These are phyloP conservation scores for Ganoderma sp. DNA, from an alignment of 1,284 basidiomycete genomes.

Conservation along the genomic window DNA sequence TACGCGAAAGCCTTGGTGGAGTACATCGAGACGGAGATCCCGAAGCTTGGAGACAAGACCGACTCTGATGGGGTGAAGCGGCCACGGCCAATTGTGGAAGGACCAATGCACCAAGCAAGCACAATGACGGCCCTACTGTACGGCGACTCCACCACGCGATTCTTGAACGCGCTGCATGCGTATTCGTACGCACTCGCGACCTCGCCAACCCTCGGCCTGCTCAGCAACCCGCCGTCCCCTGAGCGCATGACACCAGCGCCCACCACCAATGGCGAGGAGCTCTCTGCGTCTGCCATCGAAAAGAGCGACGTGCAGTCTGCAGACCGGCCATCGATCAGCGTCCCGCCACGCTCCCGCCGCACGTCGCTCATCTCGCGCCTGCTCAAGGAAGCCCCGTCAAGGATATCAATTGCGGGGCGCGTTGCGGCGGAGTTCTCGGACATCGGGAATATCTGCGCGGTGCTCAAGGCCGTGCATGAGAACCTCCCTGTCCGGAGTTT, in stretches of 20 bases:
- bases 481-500: conserved; percentile 76
- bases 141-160: conserved; percentile 69
- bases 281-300: conserved; percentile 21
- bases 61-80: conserved; percentile 54
- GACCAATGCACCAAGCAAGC: conserved; percentile 51
- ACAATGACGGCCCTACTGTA: conserved; percentile 58
- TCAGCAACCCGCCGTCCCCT: conserved; percentile 46
- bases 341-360: conserved; percentile 58
- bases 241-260: conserved; percentile 35
- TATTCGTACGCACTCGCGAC: conserved; percentile 81
- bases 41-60: conserved; percentile 57
- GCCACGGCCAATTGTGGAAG: conserved; percentile 49
- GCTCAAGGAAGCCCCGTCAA: conserved; percentile 51
- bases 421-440: conserved; percentile 74
- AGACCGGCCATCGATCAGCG: conserved; percentile 55
- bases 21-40: conserved; percentile 79
- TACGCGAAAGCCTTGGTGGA: conserved; percentile 76
- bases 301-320: conserved; percentile 40
- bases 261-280: conserved; percentile 23
- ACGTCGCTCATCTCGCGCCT: conserved; percentile 58
- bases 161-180: conserved; percentile 80
- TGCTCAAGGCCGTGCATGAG: conserved; percentile 73
- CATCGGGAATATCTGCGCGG: conserved; percentile 74
- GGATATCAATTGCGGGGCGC: conserved; percentile 51
- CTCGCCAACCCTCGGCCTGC: conserved; percentile 61